These are phyloP conservation scores for Ganoderma lingzhi DNA, from an alignment of 1,284 basidiomycete species.

Conservation along the genomic window DNA sequence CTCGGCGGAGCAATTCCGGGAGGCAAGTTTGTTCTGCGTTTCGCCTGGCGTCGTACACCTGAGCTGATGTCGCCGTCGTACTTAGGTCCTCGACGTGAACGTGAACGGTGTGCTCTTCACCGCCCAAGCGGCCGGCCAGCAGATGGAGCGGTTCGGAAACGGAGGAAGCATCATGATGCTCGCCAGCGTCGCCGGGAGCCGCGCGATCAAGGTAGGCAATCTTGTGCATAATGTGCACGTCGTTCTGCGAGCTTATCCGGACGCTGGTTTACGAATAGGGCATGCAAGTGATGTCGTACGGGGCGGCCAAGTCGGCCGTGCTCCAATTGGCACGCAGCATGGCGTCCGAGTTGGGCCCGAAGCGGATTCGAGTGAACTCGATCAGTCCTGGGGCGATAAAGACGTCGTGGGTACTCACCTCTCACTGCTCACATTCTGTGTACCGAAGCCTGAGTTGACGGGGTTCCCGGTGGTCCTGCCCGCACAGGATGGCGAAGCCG, in stretches of 20 bases:
- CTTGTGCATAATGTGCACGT: neutral
- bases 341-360: constrained; percentile 82
- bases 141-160: constrained; percentile 74
- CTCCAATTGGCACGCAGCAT: constrained; percentile 84
- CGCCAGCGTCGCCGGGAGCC: constrained; percentile 87
- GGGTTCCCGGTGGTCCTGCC: too few relatives aligned
- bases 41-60: neutral
- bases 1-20: constrained; percentile 71
- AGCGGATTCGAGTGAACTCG: constrained; percentile 77
- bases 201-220: constrained; percentile 73
- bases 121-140: constrained; percentile 79
- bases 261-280: too few relatives aligned
- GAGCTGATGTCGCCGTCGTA: neutral
- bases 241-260: too few relatives aligned
- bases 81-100: constrained; percentile 77
- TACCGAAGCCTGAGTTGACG: neutral
- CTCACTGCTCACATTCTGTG: neutral
- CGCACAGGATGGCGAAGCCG: constrained; percentile 73
- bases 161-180: constrained; percentile 84
- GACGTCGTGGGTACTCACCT: constrained; percentile 66
- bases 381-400: constrained; percentile 78
- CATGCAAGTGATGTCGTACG: constrained; percentile 64
- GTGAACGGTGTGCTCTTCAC: constrained; percentile 80
- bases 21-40: constrained; percentile 48
- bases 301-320: constrained; percentile 82